Base-by-base conservation (phyloP, 345 rosid species). In the Moricandia arvensis region DNA sequence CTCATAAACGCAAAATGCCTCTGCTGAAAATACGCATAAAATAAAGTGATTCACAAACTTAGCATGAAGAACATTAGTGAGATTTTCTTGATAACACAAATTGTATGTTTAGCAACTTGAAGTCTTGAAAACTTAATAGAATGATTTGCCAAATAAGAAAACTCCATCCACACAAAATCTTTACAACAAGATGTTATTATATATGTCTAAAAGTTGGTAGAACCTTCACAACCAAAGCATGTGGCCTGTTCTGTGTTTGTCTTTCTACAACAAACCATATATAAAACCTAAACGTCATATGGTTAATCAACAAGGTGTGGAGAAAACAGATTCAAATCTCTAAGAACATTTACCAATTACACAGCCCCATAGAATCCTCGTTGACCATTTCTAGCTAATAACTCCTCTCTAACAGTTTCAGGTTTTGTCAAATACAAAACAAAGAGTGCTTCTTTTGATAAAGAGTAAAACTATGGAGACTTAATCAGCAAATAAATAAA, bases 231-330 rank as follows among this genome's bases (percentile, higher is more conserved):
- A n/a, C n/a, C 73, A 87, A 69, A 88, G 84, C 84, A 71, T 80
- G 83, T 2, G 83, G 76, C 72, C 89, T 83, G 85, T 88, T 88
- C 85, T 88, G 90, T 24, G 80, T 80, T 82, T 90, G 93, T 75
- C 97, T 89, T 30, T 93, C 91, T 37, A 76, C 88, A 17, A 85
- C 88, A 74, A n/a, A 89, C 97, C 96, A 89, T 91, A 77, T 88
- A 93, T 24, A 90, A 71, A 73, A n/a, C 0, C 38, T 35, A 51
- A n/a, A n/a, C n/a, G 51, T 43, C 16, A 43, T 13, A 51, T 68
- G 33, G 51, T 43, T 4, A 33, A 33, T 6, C 4, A 31, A 11
- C 24, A 58, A 65, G 8, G 11, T 47, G 54, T 37, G 30, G 10
- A 64, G 34, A 65, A 65, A 43, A 43, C 33, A 24, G 18, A 47